Evolutionary conservation across 768 basidiomycete species (phyloP), one percentile per base, ranked within the genome.

Genomic region (Tephrocybe sp.): DNA sequence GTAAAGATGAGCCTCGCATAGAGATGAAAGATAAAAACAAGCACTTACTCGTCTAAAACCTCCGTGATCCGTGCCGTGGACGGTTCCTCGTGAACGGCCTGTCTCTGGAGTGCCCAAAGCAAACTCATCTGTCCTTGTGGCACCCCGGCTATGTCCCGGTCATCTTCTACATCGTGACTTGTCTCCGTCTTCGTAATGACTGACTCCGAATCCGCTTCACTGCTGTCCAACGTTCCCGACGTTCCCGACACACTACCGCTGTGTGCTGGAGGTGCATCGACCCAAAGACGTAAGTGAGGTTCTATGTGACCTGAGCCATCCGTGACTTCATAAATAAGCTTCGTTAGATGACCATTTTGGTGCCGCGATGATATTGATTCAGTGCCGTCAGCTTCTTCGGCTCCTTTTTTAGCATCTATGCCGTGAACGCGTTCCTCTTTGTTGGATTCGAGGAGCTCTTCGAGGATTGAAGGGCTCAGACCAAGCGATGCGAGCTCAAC

Each of bases 401-500:
- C 41, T 25, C 41, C 50, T 24, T 58, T 57, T 18, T 55, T 57
- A 47, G 64, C 65, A 39, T 68, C 66, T 2, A 43, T 22, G n/a
- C n/a, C n/a, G n/a, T 31, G 19, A 37, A 9, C 47, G 9, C 44
- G 28, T 22, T 54, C 22, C 15, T 53, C 18, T 5, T 51, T 57
- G 35, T 37, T 53, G 31, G 51, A 52, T 34, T 59, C 64, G 15
- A 78, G 63, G 18, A 77, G 64, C 41, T 74, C 67, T 0, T 78
- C 78, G 12, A 84, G 66, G 0, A 80, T 60, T 8, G 66, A 60
- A 4, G 82, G 82, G 49, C 69, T 70, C 5, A 85, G 68, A 0
- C 90, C 94, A 19, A 92, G 70, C 2, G 80, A 76, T 3, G 80
- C 74, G 15, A 98, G 82, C 66, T 98, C 94, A 9, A 70, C 66